Evolutionary conservation across 176 grass and related monocot species (phyloP), one percentile per base, ranked within the genome.

Genomic region (Hsuehochloa calcarea): DNA sequence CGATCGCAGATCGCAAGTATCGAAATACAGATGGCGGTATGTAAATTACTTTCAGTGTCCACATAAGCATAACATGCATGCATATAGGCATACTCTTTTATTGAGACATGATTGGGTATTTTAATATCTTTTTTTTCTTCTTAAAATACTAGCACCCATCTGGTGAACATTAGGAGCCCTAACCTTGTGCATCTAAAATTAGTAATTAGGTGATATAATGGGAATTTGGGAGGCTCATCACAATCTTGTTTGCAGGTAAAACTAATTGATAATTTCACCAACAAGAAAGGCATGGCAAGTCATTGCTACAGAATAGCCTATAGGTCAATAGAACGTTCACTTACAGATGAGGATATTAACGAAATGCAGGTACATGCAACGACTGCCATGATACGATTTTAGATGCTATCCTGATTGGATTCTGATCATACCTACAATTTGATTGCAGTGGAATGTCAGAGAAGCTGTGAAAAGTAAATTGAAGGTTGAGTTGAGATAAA

Each of bases 221-320:
- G 9, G 14, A 49, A 80, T 81, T 70, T 64, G 5, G 13, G 29
- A 22, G 14, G 37, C n/a, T 64, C 19, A 6, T 71, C 5, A 22
- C 5, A 78, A 37, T 79, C 1, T 22, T 61, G 11, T 59, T 68
- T 87, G 66, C 87, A 98, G 96, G 93, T 95, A 73, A 90, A 91
- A 49, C 75, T 98, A 70, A 98, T 98, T 37, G 96, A 98, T 67
- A 95, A 95, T 92, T 95, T 95, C 62, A 98, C 96, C 9, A 95
- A 95, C 78, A 98, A 98, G 88, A 95, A 98, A 88, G 96, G 96
- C 47, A 94, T 95, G 93, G 95, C 96, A 9, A 98, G 96, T 56
- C 93, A 98, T 78, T 98, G 93, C 86, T 95, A 98, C 74, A 91
- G 96, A 77, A 93, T 98, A 84, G 88, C 93, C 8, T 98, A 93